Conservation (phyloP, 176 grass and related monocot species). For the Coix lacrymajobi region DNA sequence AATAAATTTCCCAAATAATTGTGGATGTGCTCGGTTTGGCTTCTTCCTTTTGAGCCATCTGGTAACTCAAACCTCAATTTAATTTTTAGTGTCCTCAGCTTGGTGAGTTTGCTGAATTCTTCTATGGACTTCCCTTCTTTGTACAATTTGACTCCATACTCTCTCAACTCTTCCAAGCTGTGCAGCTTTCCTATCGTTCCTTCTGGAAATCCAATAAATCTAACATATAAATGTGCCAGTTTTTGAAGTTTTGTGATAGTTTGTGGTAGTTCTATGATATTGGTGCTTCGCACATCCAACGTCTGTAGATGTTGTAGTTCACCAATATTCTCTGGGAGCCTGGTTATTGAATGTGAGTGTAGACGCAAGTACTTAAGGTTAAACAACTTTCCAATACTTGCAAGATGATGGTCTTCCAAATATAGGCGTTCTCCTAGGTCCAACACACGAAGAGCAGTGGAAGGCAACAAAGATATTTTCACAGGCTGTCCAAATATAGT, state of each 20-base stretch:
- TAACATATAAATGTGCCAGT: slow-evolving; percentile 5
- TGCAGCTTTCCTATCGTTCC: slow-evolving; percentile 1
- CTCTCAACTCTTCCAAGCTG: neutral
- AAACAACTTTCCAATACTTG: neutral
- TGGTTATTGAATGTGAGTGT: neutral
- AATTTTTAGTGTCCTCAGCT: neutral
- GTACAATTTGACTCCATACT: neutral
- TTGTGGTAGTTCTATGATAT: neutral
- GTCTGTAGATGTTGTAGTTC: neutral
- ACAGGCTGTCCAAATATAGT: neutral
- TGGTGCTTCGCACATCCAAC: neutral
- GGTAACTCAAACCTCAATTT: neutral
- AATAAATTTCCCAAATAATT: neutral
- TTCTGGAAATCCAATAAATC: neutral
- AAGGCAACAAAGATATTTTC: neutral
- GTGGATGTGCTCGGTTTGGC: neutral
- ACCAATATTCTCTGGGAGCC: neutral
- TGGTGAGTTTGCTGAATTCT: neutral
- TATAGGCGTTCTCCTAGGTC: neutral
- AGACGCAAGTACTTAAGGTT: neutral
- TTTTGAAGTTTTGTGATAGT: neutral
- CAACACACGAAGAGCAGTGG: neutral
- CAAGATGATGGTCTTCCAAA: neutral
- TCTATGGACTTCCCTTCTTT: neutral
- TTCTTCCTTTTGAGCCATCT: neutral